Base-by-base conservation (phyloP, 257 asterid species). In the Misopates orontium region DNA sequence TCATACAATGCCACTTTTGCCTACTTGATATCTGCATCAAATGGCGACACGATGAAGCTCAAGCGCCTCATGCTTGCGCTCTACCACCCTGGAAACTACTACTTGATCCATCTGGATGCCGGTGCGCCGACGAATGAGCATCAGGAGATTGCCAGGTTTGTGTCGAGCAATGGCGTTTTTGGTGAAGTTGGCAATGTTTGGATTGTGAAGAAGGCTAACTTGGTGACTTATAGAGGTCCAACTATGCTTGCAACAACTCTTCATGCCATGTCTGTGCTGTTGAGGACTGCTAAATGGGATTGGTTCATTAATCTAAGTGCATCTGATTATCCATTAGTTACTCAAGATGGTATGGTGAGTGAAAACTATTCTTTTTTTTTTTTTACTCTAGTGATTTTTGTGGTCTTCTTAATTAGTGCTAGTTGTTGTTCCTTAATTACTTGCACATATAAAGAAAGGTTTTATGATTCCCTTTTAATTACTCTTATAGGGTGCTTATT, bases 281-380 rank as follows among this genome's bases (percentile, higher is more conserved):
- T 87, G 69, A 86, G 79, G 40, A 77, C 74, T 63, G 91, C 91
- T 0, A 53, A 79, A 5, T 91, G 98, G 98, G 98, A 91, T 71
- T 91, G 98, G 98, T 91, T 91, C 67, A 79, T 91, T 24, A 91
- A 91, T 82, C 96, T 91, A 75, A 86, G 96, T 62, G 96, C 98
- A 44, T 86, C 98, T 36, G 98, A 91, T 64, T 91, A 91, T 72
- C 98, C 98, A 67, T 68, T 91, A 44, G 70, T 91, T 60, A 91
- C 98, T 73, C 98, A 91, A 91, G 98, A 91, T 88, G 98, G 98
- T 91, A 91, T 75, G 93, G 98, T 91, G 90, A 91, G 96, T 90
- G 42, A 75, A 45, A 67, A 23, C 22, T 1, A 5, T 25, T 49
- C 16, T 23, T 1, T 28, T 56, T 15, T 48, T 22, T 47, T 0